Evolutionary conservation across 1,139 yeast genomes (phyloP), one percentile per base, ranked within the genome.

Genomic region (Saccharomycopsis hybrid): DNA sequence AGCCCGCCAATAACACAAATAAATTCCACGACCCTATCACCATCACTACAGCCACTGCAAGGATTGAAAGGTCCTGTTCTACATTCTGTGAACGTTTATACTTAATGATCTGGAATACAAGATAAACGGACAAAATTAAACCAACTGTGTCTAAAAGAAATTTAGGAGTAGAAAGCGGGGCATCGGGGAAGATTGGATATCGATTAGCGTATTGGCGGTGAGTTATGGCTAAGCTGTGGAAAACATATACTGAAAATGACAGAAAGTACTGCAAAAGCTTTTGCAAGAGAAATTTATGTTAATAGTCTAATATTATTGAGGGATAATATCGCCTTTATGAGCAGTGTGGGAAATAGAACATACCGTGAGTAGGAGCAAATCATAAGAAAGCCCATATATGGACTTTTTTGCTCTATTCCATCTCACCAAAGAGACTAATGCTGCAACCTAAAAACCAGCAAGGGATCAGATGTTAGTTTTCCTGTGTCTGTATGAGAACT

Each of bases 361-460:
- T 35, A 39, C 50, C n/a, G 44, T 43, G 9, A 50, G 27, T 7
- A 41, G 24, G 5, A 50, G 28, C 27, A 47, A 25, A 27, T 50
- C 53, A 27, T 31, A n/a, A 8, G 52, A 49, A 7, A 42, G 41
- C 4, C 52, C 52, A 3, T 40, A 27, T 5, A 49, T 38, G 7
- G 52, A 45, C 36, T 28, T 39, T 13, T 25, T 32, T 18, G 37
- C 11, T 13, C 38, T 30, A 24, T 36, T 42, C 9, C 29, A 11
- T 24, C 25, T 29, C 5, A 43, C 30, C 40, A 42, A 47, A 11
- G n/a, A 24, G 5, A 27, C 44, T 13, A 46, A 41, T 18, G 50
- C 41, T n/a, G 9, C n/a, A 2, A 42, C 24, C 47, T 49, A 37
- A 18, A 18, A 18, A 18, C 18, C 18, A 18, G 18, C 18, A 18